These are phyloP conservation scores for Schoenoplectus triqueter DNA, from an alignment of 202 grass and related monocot genomes.

Conservation along the genomic window DNA sequence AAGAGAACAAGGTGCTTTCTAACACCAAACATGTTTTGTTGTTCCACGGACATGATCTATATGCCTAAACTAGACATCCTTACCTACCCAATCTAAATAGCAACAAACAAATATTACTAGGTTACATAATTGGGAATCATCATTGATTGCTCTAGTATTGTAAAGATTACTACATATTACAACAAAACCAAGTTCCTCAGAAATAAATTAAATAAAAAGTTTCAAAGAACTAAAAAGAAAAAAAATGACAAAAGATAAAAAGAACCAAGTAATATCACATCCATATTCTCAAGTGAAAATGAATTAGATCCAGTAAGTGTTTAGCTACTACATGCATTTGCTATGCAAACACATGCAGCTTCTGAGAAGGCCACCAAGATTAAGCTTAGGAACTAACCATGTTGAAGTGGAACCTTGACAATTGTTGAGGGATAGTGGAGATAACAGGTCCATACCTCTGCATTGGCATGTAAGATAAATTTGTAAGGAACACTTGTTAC, in stretches of 20 bases:
- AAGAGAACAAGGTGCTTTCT: background rate
- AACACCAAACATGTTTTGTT: background rate
- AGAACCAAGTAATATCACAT: background rate
- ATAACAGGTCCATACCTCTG: conserved; percentile 96
- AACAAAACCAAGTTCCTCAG: conserved; percentile 12
- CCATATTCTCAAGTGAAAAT: conserved; percentile 27
- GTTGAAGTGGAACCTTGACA: conserved; percentile 99
- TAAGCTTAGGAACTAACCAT: conserved; percentile 80
- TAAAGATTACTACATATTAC: conserved; percentile 21
- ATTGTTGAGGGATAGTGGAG: conserved; percentile 93
- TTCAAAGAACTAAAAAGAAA: background rate
- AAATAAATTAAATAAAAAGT: conserved; percentile 1
- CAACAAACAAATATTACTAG: background rate
- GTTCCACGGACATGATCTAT: background rate
- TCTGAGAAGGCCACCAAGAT: conserved; percentile 18
- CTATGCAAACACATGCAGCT: conserved; percentile 11
- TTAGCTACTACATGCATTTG: conserved; percentile 4
- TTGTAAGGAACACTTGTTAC: background rate
- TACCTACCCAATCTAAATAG: background rate
- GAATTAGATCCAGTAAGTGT: conserved; percentile 9
- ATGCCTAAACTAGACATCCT: background rate
- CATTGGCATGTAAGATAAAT: conserved; percentile 36
- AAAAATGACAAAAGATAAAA: background rate
- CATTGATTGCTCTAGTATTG: background rate
- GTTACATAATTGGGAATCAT: background rate